Percentiles rank a stretch among this genome's conserved stretches.
Evolutionary conservation across 352 stramenopile species (phyloP).

Genomic region (Phytophthora brassicae): DNA sequence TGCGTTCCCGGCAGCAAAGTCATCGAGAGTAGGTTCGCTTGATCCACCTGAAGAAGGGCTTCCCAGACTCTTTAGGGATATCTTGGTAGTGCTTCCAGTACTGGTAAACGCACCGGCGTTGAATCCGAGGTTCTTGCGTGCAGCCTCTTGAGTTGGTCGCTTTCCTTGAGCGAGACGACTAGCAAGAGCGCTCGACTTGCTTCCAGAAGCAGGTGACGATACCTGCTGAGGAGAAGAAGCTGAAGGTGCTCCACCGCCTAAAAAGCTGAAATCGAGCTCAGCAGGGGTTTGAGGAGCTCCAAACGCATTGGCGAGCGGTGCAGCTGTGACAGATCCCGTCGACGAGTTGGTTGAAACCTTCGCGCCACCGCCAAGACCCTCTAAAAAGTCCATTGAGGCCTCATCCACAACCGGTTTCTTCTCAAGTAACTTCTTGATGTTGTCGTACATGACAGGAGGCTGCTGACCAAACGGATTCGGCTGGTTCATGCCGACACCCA

Average conservation of each 20-base stretch:
- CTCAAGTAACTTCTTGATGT: slow-evolving; percentile 81
- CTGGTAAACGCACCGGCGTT: slow-evolving; percentile 55
- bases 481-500: slow-evolving; percentile 28
- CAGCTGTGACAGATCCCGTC: slow-evolving; percentile 13
- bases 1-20: slow-evolving; percentile 46
- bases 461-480: slow-evolving; percentile 37
- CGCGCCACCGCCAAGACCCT: slow-evolving; percentile 47
- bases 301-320: slow-evolving; percentile 20
- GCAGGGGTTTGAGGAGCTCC: slow-evolving; percentile 11
- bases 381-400: slow-evolving; percentile 66
- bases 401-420: slow-evolving; percentile 69
- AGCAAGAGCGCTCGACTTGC: slow-evolving; percentile 63
- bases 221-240: slow-evolving; percentile 9
- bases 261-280: slow-evolving; percentile 25
- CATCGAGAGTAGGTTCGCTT: slow-evolving; percentile 45
- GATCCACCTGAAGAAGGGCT: neutral
- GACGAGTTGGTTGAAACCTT: slow-evolving; percentile 15
- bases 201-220: slow-evolving; percentile 18
- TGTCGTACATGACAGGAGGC: slow-evolving; percentile 75
- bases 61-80: slow-evolving; percentile 65
- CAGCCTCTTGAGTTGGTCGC: slow-evolving; percentile 70
- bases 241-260: slow-evolving; percentile 16
- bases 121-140: slow-evolving; percentile 60
- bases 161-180: slow-evolving; percentile 63
- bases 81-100: slow-evolving; percentile 34